Percentiles rank a stretch among this genome's conserved stretches.
phyloP scores from a whole-genome alignment of 257 asterid species.

The Ligustrum vulgare region DNA sequence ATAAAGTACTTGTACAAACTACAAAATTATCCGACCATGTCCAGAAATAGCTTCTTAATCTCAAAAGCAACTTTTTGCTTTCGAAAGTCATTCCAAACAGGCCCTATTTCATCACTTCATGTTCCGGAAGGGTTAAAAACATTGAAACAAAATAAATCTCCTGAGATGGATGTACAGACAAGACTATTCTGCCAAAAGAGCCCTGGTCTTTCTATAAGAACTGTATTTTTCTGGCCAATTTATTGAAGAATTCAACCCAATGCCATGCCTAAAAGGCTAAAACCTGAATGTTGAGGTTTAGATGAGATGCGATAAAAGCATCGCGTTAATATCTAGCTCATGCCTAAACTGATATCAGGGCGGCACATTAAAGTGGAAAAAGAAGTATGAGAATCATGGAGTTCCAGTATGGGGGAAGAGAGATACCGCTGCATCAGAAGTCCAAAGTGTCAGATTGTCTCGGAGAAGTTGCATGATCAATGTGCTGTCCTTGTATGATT shows the following conservation, averaged over 20 bases:
- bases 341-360: background rate
- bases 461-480: slow-evolving; percentile 8
- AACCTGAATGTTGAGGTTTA: background rate
- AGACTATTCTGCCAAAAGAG: background rate
- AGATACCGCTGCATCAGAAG: slow-evolving; percentile 5
- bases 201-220: background rate
- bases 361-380: background rate
- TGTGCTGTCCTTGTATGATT: slow-evolving; percentile 6
- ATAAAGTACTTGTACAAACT: too few relatives aligned
- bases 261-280: background rate
- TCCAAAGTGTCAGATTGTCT: slow-evolving; percentile 2
- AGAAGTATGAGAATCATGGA: background rate
- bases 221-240: background rate
- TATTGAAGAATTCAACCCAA: background rate
- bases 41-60: too few relatives aligned
- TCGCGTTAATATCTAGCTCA: background rate
- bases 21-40: too few relatives aligned
- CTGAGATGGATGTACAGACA: background rate
- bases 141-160: background rate
- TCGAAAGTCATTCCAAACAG: too few relatives aligned
- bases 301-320: background rate
- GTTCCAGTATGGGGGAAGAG: background rate
- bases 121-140: background rate
- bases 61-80: too few relatives aligned
- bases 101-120: background rate